A percentile compares a stretch with the other conserved stretches of the same genome.
Conservation (phyloP, 2,329 filamentous ascomycete species). For the Akanthomyces muscarius region DNA sequence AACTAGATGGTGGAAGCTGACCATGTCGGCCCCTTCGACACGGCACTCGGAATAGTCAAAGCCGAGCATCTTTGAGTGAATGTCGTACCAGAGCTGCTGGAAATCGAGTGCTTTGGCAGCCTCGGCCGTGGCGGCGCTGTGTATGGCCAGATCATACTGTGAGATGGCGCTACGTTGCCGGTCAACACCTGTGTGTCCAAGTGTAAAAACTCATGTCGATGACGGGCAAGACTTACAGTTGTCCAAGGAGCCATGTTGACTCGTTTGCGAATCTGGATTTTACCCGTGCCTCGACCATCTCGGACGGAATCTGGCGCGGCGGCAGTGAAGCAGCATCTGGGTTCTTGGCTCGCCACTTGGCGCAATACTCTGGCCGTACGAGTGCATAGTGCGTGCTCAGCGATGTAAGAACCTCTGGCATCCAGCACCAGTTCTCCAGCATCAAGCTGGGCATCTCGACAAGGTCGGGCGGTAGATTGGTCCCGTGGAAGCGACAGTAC, state of each 20-base stretch:
- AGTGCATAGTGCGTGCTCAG: conserved; percentile 14
- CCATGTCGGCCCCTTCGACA: neutral
- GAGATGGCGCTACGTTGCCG: conserved; percentile 1
- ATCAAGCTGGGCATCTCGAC: conserved; percentile 19
- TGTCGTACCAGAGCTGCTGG: conserved; percentile 12
- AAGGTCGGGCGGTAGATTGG: conserved; percentile 16
- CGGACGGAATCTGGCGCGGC: conserved; percentile 3
- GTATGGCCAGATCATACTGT: conserved; percentile 15
- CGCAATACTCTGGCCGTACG: conserved; percentile 3
- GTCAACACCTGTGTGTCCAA: neutral
- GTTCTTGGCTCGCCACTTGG: conserved; percentile 12
- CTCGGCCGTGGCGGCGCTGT: conserved; percentile 1
- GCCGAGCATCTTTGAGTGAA: neutral
- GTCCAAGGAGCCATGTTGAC: neutral
- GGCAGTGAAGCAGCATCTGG: neutral
- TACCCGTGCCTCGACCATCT: conserved; percentile 2
- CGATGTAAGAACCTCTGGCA: conserved; percentile 1
- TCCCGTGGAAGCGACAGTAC: conserved; percentile 11
- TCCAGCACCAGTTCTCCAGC: conserved; percentile 21
- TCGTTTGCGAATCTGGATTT: neutral
- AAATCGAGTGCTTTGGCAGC: conserved; percentile 6
- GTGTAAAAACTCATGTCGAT: neutral
- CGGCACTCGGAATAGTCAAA: neutral
- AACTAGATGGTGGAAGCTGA: conserved; percentile 14
- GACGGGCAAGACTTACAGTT: neutral